Evolutionary conservation across 2,329 filamentous ascomycete species (phyloP), one percentile per base, ranked within the genome.

Genomic region (Bertia moriformis): DNA sequence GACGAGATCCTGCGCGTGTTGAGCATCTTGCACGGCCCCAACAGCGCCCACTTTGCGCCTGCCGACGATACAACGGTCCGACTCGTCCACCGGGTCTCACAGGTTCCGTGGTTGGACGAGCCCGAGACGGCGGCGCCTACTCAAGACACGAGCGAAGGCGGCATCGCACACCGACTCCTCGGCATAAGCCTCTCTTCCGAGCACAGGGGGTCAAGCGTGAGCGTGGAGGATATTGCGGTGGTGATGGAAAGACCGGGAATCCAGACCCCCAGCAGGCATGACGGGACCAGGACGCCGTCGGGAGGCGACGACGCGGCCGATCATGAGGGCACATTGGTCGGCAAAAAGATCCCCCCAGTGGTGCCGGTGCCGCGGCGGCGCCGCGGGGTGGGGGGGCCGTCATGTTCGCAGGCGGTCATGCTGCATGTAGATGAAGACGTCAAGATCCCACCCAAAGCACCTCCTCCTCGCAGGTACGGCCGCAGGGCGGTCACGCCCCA

Each of bases 181-280:
- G 3, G 42, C 44, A n/a, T 46, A 51, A 22, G 40, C 41, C 19
- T 46, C 43, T n/a, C n/a, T n/a, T n/a, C n/a, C n/a, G n/a, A n/a
- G n/a, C n/a, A n/a, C n/a, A n/a, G n/a, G n/a, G 73, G 72, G 37
- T 93, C 85, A 53, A 77, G 69, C 49, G 63, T 85, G 46, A 88
- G 83, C 51, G 80, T 91, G 37, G 66, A 75, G 22, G 82, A 91
- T 48, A 75, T 93, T 32, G 85, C 86, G 4, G 73, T 75, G 10
- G 81, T 87, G 35, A 84, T 71, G 54, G 85, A 89, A 58, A 87
- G 83, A 55, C 85, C 85, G 0, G 85, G 83, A 1, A 75, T 89
- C 17, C 78, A 87, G 49, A 87, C 85, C 14, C 85, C 84, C 4
- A 86, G 83, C 52, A 69, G 79, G 37, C 74, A 63, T n/a, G 43